Conservation (phyloP, 768 basidiomycete genomes). For the Boletus rex-veris region DNA sequence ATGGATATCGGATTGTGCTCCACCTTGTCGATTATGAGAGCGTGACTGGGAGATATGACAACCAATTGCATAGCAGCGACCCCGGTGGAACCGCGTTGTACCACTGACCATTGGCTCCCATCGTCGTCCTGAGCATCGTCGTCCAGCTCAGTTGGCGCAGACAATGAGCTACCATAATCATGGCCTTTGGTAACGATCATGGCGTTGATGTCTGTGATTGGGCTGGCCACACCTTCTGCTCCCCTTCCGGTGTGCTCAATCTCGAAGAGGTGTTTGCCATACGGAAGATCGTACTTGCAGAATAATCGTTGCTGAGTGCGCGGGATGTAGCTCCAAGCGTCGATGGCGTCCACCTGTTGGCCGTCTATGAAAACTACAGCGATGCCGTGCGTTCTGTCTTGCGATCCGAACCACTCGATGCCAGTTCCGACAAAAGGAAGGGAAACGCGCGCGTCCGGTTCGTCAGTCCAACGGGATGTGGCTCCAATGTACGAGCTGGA, state of each 20-base stretch:
- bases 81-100: conserved; percentile 67
- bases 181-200: conserved; percentile 57
- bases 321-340: conserved; percentile 39
- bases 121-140: neutral
- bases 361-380: conserved; percentile 61
- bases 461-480: conserved; percentile 48
- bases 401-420: conserved; percentile 74
- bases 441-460: conserved; percentile 45
- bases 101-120: conserved; percentile 48
- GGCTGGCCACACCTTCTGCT: conserved; percentile 32
- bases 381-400: conserved; percentile 50
- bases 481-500: conserved; percentile 50
- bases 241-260: conserved; percentile 53
- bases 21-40: conserved; percentile 77
- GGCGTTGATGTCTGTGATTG: conserved; percentile 56
- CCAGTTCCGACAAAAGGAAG: conserved; percentile 72
- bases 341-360: conserved; percentile 39
- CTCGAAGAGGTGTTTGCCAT: conserved; percentile 57
- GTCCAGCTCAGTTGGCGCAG: neutral
- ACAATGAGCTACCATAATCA: neutral
- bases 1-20: conserved; percentile 79
- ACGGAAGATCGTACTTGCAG: conserved; percentile 51
- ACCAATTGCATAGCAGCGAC: conserved; percentile 77
- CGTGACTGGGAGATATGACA: conserved; percentile 66
- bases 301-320: conserved; percentile 61